A percentile compares a stretch with the other conserved stretches of the same genome.
These are phyloP conservation scores for Pestalotiopsis sp. DNA, from an alignment of 2,329 filamentous ascomycete species.

Conservation along the genomic window DNA sequence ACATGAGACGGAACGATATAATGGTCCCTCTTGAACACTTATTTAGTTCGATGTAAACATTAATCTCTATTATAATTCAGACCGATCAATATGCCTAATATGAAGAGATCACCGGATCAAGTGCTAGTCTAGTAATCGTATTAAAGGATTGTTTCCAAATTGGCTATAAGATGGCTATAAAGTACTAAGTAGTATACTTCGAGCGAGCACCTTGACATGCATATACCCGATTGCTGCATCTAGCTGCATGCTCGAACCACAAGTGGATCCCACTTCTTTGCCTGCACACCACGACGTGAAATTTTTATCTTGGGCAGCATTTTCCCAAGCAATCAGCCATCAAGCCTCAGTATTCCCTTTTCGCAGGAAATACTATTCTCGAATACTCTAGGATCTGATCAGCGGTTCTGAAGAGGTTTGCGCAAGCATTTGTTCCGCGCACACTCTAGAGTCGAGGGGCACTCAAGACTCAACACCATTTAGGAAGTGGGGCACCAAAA, in stretches of 20 bases:
- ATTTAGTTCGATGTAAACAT: not conserved
- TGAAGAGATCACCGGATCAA: not conserved
- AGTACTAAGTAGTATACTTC: not conserved
- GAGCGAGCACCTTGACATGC: not conserved
- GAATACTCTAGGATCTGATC: not conserved
- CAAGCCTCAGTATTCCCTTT: not conserved
- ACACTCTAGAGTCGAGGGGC: not conserved
- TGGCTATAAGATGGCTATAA: not conserved
- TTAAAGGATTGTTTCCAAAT: not conserved
- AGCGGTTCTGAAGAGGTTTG: not conserved
- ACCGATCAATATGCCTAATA: not conserved
- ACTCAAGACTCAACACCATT: not conserved
- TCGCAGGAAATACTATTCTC: not conserved
- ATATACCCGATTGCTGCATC: not conserved
- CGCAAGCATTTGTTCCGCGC: not conserved
- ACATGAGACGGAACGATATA: not conserved
- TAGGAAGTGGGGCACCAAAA: not conserved
- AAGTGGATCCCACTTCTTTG: conserved; percentile 4
- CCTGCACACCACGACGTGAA: conserved; percentile 7
- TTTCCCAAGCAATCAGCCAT: not conserved
- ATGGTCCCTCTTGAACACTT: not conserved
- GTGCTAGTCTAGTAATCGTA: not conserved
- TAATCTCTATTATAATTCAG: not conserved
- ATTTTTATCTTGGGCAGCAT: not conserved
- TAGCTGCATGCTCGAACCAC: not conserved